phyloP scores from a whole-genome alignment of 2,329 filamentous ascomycete genomes.

The Penicillium sp. region DNA sequence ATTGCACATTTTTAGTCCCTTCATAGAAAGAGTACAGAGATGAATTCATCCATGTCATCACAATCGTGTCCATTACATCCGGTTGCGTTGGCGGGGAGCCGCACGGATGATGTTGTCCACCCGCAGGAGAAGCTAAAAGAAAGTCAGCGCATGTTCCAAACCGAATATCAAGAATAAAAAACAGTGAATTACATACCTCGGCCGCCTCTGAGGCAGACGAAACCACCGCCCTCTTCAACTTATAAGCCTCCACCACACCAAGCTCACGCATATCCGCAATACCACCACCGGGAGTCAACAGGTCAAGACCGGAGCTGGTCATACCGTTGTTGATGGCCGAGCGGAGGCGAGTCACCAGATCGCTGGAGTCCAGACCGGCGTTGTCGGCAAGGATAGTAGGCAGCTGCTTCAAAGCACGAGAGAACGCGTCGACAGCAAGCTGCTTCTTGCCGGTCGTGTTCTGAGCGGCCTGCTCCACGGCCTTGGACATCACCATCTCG shows the following conservation, averaged over 20 bases:
- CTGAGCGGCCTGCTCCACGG: constrained; percentile 87
- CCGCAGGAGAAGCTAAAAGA: constrained; percentile 70
- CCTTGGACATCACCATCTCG: constrained; percentile 99
- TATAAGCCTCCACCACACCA: constrained; percentile 96
- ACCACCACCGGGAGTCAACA: constrained; percentile 83
- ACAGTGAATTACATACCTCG: constrained; percentile 63
- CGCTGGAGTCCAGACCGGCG: constrained; percentile 90
- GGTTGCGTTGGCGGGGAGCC: constrained; percentile 77
- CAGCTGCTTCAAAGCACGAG: constrained; percentile 82
- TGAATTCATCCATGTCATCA: constrained; percentile 20
- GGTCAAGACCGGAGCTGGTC: constrained; percentile 85
- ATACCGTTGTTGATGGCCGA: constrained; percentile 94
- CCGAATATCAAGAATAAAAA: not conserved
- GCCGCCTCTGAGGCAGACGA: constrained; percentile 94
- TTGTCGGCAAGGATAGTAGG: constrained; percentile 98
- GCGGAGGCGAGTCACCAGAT: constrained; percentile 84
- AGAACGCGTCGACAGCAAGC: constrained; percentile 86
- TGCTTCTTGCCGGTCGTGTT: constrained; percentile 97
- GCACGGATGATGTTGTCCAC: constrained; percentile 98
- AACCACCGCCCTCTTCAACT: constrained; percentile 97
- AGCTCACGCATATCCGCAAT: constrained; percentile 94
- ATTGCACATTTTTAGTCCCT: constrained; percentile 15
- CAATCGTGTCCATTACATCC: constrained; percentile 54
- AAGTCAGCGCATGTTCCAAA: constrained; percentile 14
- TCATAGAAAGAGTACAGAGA: constrained; percentile 13